These are phyloP conservation scores for Euryodendron excelsum DNA, from an alignment of 148 eudicot genomes.

Conservation along the genomic window DNA sequence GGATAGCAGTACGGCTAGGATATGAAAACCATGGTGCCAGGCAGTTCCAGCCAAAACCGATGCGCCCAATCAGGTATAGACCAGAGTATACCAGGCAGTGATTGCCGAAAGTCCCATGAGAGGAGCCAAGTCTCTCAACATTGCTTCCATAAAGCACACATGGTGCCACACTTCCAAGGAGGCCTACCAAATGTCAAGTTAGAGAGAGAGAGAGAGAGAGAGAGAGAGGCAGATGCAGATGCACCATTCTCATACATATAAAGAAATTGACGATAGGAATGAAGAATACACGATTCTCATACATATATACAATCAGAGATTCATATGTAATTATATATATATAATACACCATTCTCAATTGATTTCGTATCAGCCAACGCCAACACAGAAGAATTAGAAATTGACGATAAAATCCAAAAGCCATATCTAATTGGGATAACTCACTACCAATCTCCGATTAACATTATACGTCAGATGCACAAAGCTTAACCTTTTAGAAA, in stretches of 20 bases:
- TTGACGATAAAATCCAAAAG: not conserved
- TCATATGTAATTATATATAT: not conserved
- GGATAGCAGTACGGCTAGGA: constrained; percentile 66
- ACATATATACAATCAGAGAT: not conserved
- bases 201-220: not conserved
- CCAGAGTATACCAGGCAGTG: constrained; percentile 79
- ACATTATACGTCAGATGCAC: not conserved
- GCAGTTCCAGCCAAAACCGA: constrained; percentile 66
- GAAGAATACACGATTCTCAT: not conserved
- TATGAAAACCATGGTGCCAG: constrained; percentile 87
- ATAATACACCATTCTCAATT: not conserved
- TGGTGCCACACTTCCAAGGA: constrained; percentile 82
- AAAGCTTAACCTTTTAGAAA: not conserved
- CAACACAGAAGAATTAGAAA: not conserved
- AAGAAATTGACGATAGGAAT: not conserved
- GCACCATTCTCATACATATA: not conserved
- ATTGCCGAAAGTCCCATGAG: constrained; percentile 56
- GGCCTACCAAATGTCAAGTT: constrained; percentile 38
- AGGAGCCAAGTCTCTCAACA: constrained; percentile 67
- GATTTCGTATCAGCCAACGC: not conserved
- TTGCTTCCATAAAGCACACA: constrained; percentile 83
- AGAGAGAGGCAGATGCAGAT: not conserved
- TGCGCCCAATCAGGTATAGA: constrained; percentile 63
- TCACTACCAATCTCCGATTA: not conserved
- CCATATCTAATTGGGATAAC: not conserved